Base-by-base conservation (phyloP, 2,329 filamentous ascomycete species). In the Tolypocladium guangdongense region DNA sequence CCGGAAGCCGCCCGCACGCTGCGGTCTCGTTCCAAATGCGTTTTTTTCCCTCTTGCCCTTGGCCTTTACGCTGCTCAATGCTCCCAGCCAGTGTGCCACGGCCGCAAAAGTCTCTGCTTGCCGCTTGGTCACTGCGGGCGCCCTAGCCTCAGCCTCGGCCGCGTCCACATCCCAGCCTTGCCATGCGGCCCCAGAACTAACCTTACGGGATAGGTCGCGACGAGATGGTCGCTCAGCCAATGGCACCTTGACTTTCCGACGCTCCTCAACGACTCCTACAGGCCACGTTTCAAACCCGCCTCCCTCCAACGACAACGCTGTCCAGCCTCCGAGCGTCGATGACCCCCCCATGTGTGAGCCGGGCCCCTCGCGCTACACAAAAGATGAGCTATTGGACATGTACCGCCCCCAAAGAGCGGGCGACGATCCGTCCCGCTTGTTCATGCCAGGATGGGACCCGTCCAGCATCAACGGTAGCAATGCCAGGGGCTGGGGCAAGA, bases 381-480 rank as follows among this genome's bases (percentile, higher is more conserved):
- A 85, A 68, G 88, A 91, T 3, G 82, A 95, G 59, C 75, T 96
- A 57, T 75, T 96, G 54, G 81, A 84, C 53, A 80, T 96, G 59
- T 92, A 82, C 69, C 82, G 79, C 60, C 59, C 61, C 55, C 69
- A 72, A 60, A 74, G 74, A 43, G 74, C 77, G 47, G 70, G 69
- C 52, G 74, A 80, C 57, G 77, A 76, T 51, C 78, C 82, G 39
- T 78, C 84, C 47, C 76, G 77, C 56, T 77, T 95, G 54, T 91
- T 86, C 64, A 80, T 87, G 61, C 77, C 83, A 53, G 83, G 83
- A 56, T 96, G 90, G 90, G 85, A 89, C 66, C 88, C 90, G 32
- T 81, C 83, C 55, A 79, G 83, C 50, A 73, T 82, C 41, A 90
- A 90, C 61, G 83, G 85, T 66, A 63, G 77, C 68, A 63, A 74